Evolutionary conservation across 1,284 basidiomycete genomes (phyloP).

Genomic region (Cutaneotrichosporon sp.): DNA sequence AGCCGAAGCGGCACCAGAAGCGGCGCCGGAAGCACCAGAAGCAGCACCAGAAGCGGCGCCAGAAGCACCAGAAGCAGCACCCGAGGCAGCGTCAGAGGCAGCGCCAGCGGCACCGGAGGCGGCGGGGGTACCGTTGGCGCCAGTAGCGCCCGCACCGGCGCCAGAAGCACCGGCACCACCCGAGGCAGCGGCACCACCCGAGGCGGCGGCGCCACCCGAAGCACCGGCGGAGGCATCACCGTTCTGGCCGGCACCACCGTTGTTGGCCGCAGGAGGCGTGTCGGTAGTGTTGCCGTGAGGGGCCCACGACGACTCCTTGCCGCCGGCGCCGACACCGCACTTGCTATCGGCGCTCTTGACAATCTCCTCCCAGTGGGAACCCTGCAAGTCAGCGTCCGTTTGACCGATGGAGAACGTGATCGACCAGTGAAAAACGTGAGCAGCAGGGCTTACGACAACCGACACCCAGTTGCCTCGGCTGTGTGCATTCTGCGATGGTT

Average conservation of each 20-base stretch:
- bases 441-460: too few species aligned
- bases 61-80: neutral
- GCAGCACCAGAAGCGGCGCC: conserved; percentile 3
- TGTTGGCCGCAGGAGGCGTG: neutral
- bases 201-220: conserved; percentile 23
- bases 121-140: too few species aligned
- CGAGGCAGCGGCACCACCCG: neutral
- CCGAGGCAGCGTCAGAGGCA: neutral
- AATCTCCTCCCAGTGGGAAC: conserved; percentile 15
- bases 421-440: neutral
- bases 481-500: too few species aligned
- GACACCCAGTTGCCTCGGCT: too few species aligned
- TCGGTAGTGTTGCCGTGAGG: conserved; percentile 1
- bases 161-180: conserved; percentile 1
- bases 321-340: conserved; percentile 9
- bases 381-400: conserved; percentile 13
- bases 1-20: conserved; percentile 7
- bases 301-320: conserved; percentile 4
- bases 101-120: conserved; percentile 10
- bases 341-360: neutral
- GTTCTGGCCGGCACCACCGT: conserved; percentile 10
- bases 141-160: neutral
- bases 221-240: conserved; percentile 6
- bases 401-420: neutral
- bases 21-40: neutral